Evolutionary conservation across 768 basidiomycete species (phyloP).

Genomic region (Lactarius trivialis): DNA sequence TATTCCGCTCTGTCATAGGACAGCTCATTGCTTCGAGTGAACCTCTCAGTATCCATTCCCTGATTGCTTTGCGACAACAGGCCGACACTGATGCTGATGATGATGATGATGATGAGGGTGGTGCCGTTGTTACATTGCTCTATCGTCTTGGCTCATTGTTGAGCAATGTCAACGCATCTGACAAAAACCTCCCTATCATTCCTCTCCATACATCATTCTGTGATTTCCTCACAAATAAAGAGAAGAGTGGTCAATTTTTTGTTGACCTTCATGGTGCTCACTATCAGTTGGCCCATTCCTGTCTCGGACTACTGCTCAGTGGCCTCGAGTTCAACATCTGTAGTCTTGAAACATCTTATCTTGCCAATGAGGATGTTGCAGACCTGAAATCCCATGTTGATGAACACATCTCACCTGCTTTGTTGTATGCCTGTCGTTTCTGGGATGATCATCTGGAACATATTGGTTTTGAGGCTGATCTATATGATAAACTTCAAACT

Average conservation of each 20-base stretch:
- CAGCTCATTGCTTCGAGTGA: neutral
- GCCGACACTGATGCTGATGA: too few relatives aligned
- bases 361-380: neutral
- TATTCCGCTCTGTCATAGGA: neutral
- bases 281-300: neutral
- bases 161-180: neutral
- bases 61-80: too few relatives aligned
- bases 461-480: neutral
- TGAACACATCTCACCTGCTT: neutral
- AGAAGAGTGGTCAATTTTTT: neutral
- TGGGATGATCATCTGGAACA: neutral
- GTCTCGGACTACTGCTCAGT: neutral
- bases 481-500: neutral
- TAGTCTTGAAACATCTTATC: neutral
- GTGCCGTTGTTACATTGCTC: neutral
- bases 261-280: neutral
- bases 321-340: neutral
- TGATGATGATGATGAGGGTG: neutral
- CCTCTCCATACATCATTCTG: neutral
- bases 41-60: too few relatives aligned
- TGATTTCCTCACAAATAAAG: neutral
- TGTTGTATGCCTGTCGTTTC: conserved; percentile 1
- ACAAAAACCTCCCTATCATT: neutral
- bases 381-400: neutral
- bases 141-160: neutral